These are phyloP conservation scores for Euphorbia corollata DNA, from an alignment of 441 rosid genomes.

Conservation along the genomic window DNA sequence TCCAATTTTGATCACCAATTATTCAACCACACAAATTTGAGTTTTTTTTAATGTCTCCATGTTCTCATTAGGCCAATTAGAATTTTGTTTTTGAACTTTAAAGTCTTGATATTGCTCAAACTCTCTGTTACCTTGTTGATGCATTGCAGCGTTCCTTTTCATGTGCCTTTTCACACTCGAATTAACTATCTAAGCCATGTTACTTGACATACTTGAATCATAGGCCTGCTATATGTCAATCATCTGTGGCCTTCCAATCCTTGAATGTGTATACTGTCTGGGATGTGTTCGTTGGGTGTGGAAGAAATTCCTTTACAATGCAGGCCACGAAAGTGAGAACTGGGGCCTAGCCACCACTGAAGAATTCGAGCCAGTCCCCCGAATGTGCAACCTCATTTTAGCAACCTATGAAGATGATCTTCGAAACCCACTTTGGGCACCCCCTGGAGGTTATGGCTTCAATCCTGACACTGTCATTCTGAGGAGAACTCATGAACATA, in stretches of 20 bases:
- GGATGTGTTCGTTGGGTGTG: constrained; percentile 93
- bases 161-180: not conserved
- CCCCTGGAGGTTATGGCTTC: constrained; percentile 75
- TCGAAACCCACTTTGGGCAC: constrained; percentile 71
- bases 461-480: constrained; percentile 59
- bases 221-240: constrained; percentile 52
- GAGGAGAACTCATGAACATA: constrained; percentile 53
- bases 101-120: not conserved
- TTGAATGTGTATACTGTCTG: constrained; percentile 81
- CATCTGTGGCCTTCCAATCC: constrained; percentile 73
- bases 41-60: too few relatives aligned
- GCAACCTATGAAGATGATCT: constrained; percentile 85
- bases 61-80: not conserved
- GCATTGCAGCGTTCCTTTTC: not conserved
- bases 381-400: constrained; percentile 64
- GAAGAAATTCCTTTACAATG: constrained; percentile 75
- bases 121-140: not conserved
- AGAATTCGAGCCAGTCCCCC: constrained; percentile 75
- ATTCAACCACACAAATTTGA: not conserved
- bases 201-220: constrained; percentile 14
- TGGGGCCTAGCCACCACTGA: constrained; percentile 81
- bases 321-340: constrained; percentile 79
- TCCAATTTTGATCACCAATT: not conserved
- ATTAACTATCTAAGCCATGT: not conserved
- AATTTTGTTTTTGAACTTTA: not conserved